Evolutionary conservation across 192 early-diverging fungal species (phyloP), one percentile per base, ranked within the genome.

Genomic region (Rhizophagus prolifer): DNA sequence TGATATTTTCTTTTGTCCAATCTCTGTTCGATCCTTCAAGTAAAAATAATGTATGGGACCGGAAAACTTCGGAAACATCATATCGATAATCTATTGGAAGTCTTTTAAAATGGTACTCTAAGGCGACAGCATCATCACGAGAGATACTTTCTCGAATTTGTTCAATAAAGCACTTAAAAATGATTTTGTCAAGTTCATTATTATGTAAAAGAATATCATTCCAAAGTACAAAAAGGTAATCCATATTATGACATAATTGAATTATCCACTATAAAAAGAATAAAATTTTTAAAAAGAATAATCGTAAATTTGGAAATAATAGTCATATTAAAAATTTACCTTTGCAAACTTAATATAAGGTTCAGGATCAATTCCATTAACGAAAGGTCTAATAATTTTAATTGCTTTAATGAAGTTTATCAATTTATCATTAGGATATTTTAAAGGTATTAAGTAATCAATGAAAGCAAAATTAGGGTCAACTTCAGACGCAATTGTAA

Each of bases 401-500:
- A n/a, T 23, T n/a, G 7, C 3, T 16, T 36, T 44, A 9, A 36
- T 38, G 8, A 67, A 10, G 3, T n/a, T 36, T 36, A 0, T 12
- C 9, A 19, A 21, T 5, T 4, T 67, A 9, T 23, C n/a, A 16
- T 67, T n/a, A 38, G 3, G 0, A 36, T 67, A 67, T 21, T 1
- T 36, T 36, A 67, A 36, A n/a, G 14, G 3, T 9, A 2, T n/a
- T 21, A 67, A 19, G 12, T 9, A n/a, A 25, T 67, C 31, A 36
- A 67, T 67, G 9, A 67, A 67, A 7, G 21, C 9, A 38, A 41
- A 67, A n/a, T 67, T 38, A n/a, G 65, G 65, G 34, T 67, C 65
- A 21, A 67, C 31, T n/a, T 36, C 21, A 8, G 30, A 5, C 1
- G 65, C 65, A 10, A 36, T 36, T 19, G 16, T 10, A 67, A 67